Percentiles rank a stretch among this genome's conserved stretches.
Conservation (phyloP, 1,284 basidiomycete genomes). For the Earliella scabrosa region DNA sequence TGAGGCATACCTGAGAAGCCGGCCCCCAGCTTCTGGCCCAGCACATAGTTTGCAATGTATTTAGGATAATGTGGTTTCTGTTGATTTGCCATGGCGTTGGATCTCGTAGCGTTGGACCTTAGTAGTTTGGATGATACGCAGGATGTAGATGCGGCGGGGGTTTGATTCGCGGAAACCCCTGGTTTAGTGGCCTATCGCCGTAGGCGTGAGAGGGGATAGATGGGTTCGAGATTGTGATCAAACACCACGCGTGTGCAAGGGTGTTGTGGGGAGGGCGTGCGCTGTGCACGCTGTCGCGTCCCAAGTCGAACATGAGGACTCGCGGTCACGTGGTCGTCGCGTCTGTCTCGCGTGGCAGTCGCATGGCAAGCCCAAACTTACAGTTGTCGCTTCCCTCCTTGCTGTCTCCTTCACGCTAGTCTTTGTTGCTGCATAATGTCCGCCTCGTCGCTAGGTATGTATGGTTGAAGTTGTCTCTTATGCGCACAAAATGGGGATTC, state of each 20-base stretch:
- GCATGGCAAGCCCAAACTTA: neutral
- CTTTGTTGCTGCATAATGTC: too few species aligned
- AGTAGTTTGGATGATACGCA: neutral
- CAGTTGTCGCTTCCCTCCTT: too few species aligned
- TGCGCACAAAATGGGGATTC: too few species aligned
- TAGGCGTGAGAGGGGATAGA: too few species aligned
- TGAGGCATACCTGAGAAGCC: constrained; percentile 39
- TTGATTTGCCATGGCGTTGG: constrained; percentile 11
- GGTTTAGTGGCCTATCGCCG: too few species aligned
- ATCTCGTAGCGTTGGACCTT: constrained; percentile 3
- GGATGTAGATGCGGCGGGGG: neutral
- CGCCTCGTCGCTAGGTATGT: too few species aligned
- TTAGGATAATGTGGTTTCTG: constrained; percentile 25
- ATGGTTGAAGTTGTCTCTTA: too few species aligned
- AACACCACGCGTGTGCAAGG: too few species aligned
- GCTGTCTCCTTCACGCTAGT: too few species aligned
- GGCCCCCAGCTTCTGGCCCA: constrained; percentile 37
- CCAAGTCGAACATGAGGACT: constrained; percentile 25
- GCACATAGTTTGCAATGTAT: constrained; percentile 36
- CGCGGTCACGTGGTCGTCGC: constrained; percentile 35
- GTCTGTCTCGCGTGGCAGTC: constrained; percentile 20
- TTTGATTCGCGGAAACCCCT: neutral
- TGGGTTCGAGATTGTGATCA: too few species aligned
- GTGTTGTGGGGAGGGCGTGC: too few species aligned
- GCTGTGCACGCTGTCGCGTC: constrained; percentile 14